phyloP scores from a whole-genome alignment of 2,329 filamentous ascomycete genomes.

The Mycocentrospora acerina region DNA sequence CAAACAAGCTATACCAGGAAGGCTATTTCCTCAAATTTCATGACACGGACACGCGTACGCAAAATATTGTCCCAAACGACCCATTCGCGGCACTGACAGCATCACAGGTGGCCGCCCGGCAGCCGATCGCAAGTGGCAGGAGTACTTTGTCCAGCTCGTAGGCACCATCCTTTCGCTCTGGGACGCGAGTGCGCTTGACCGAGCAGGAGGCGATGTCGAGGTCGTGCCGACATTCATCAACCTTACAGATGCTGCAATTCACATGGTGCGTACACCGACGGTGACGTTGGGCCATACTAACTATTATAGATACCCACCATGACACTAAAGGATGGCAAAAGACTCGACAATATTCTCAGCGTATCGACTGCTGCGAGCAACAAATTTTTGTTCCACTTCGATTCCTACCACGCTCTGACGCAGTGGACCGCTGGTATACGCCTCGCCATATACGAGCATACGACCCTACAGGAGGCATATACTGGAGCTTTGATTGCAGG shows the following conservation, averaged over 20 bases:
- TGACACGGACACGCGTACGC: constrained; percentile 87
- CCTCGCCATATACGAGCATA: constrained; percentile 90
- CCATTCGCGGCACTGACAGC: constrained; percentile 22
- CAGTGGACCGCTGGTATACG: constrained; percentile 97
- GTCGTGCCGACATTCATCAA: constrained; percentile 94
- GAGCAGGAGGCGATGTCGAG: constrained; percentile 79
- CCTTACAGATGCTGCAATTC: constrained; percentile 93
- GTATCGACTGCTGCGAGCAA: constrained; percentile 95
- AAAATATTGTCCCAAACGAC: constrained; percentile 1
- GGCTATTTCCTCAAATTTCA: constrained; percentile 97
- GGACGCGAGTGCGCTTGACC: constrained; percentile 91
- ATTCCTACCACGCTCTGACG: constrained; percentile 85
- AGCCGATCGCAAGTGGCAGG: constrained; percentile 84
- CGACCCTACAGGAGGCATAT: constrained; percentile 91
- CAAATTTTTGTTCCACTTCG: constrained; percentile 93
- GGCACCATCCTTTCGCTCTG: constrained; percentile 93
- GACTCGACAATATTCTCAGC: constrained; percentile 90
- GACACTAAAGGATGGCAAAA: constrained; percentile 80
- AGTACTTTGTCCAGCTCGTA: constrained; percentile 95
- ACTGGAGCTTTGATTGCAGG: constrained; percentile 94
- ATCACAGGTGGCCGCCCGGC: constrained; percentile 79
- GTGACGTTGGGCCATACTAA: constrained; percentile 13
- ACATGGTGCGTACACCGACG: constrained; percentile 70
- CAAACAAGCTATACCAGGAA: constrained; percentile 95
- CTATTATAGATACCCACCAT: constrained; percentile 63